Conservation (phyloP, 805 yeast genomes). For the Yarrowia porcina region DNA sequence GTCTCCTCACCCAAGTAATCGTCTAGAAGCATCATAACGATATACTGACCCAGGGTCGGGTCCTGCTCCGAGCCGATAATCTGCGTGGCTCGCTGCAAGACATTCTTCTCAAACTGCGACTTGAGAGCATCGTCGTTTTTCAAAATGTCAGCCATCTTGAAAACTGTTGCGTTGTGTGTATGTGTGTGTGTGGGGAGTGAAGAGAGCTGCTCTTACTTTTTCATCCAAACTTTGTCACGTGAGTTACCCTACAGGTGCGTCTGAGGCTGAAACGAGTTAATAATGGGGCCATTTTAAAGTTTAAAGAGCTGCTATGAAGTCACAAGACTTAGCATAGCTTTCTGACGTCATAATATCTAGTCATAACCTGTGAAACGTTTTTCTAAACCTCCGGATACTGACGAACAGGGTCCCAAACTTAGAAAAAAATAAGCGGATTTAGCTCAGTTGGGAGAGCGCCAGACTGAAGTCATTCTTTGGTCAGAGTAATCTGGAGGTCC, state of each 20-base stretch:
- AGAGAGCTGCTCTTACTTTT: not conserved
- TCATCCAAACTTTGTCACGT: slow-evolving; percentile 12
- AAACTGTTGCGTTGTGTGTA: not conserved
- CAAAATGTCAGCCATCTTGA: slow-evolving; percentile 4
- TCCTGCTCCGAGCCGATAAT: slow-evolving; percentile 2
- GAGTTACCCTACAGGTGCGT: not conserved
- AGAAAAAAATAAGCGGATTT: slow-evolving; percentile 28
- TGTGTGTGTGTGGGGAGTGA: not conserved
- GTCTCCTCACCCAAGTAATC: slow-evolving; percentile 3
- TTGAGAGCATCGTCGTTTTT: slow-evolving; percentile 13
- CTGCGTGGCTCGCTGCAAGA: not conserved
- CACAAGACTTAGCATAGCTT: no score
- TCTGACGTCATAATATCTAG: not conserved
- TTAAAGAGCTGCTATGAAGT: not conserved
- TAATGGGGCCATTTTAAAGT: not conserved
- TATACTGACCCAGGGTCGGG: not conserved
- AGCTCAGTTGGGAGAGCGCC: slow-evolving; percentile 44
- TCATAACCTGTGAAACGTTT: not conserved
- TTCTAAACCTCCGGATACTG: no score
- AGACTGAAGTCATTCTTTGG: slow-evolving; percentile 35
- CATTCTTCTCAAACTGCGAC: slow-evolving; percentile 2
- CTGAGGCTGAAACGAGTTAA: not conserved
- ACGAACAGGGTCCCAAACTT: no score
- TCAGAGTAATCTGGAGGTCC: slow-evolving; percentile 61
- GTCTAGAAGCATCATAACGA: slow-evolving; percentile 20